Conservation (phyloP, 2,329 filamentous ascomycete genomes). For the Fusarium verrucosum region DNA sequence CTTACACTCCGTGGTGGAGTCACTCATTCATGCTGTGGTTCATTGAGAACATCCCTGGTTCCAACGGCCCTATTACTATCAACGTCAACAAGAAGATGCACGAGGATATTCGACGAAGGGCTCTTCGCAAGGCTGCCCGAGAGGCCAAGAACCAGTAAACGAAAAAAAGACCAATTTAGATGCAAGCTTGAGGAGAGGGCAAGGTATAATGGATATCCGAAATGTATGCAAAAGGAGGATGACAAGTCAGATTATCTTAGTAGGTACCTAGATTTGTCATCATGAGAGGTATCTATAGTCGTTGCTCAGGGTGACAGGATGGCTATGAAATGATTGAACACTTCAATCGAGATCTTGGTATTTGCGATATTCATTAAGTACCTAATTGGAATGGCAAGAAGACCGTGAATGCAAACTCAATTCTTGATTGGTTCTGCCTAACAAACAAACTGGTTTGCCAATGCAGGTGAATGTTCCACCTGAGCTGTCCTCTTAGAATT, state of each 20-base stretch:
- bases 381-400: too few species aligned
- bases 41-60: conserved; percentile 68
- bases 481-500: neutral
- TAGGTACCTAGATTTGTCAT: neutral
- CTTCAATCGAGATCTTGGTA: neutral
- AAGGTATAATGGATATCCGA: neutral
- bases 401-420: too few species aligned
- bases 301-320: too few species aligned
- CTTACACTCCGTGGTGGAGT: conserved; percentile 92
- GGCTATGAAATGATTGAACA: neutral
- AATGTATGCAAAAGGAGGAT: conserved; percentile 4
- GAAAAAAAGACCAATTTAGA: conserved; percentile 20
- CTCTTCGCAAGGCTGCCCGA: conserved; percentile 83
- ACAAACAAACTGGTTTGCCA: neutral
- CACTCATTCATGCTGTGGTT: conserved; percentile 90
- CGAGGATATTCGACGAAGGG: conserved; percentile 80
- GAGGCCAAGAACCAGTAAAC: conserved; percentile 74
- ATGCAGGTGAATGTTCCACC: neutral
- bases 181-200: neutral
- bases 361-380: too few species aligned
- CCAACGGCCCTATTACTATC: conserved; percentile 58
- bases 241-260: neutral
- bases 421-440: too few species aligned
- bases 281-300: too few species aligned
- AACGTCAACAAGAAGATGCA: conserved; percentile 74